A percentile compares a stretch with the other conserved stretches of the same genome.
phyloP scores from a whole-genome alignment of 202 grass and related monocot species.

The Panicum virgatum region DNA sequence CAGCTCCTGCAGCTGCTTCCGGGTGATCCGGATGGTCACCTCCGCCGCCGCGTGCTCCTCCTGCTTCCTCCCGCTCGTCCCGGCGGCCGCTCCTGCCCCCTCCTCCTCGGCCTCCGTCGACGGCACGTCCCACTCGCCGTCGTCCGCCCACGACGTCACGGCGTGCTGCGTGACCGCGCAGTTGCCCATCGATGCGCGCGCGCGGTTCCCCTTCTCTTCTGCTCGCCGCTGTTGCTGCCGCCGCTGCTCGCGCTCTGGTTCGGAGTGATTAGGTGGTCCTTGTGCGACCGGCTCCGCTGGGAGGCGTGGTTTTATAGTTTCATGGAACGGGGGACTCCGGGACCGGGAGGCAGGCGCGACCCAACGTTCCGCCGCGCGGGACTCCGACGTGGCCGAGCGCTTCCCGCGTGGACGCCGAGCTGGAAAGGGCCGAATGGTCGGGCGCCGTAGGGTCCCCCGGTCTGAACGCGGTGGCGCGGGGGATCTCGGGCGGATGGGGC shows the following conservation, averaged over 20 bases:
- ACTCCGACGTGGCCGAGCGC: not conserved
- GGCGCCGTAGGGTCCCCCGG: not conserved
- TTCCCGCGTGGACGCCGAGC: constrained; percentile 43
- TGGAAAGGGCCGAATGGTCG: not conserved
- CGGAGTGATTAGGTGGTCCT: not conserved
- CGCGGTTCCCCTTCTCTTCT: not conserved
- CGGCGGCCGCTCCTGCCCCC: not conserved
- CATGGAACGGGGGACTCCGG: not conserved
- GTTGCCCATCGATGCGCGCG: constrained; percentile 48
- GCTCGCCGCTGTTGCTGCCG: not conserved
- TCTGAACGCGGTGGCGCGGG: constrained; percentile 45
- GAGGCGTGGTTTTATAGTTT: constrained; percentile 39
- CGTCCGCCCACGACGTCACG: constrained; percentile 50
- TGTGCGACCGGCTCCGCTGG: not conserved
- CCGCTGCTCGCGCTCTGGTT: not conserved
- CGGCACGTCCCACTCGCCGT: constrained; percentile 52
- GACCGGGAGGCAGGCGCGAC: not conserved
- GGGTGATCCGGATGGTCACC: constrained; percentile 67
- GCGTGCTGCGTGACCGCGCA: constrained; percentile 49
- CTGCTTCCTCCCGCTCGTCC: not conserved
- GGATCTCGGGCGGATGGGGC: not conserved
- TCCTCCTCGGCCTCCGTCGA: not conserved
- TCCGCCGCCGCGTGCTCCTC: constrained; percentile 23
- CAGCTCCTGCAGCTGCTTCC: constrained; percentile 63
- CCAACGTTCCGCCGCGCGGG: not conserved